phyloP scores from a whole-genome alignment of 2,329 filamentous ascomycete genomes.

The Mycosphaerella sp. region DNA sequence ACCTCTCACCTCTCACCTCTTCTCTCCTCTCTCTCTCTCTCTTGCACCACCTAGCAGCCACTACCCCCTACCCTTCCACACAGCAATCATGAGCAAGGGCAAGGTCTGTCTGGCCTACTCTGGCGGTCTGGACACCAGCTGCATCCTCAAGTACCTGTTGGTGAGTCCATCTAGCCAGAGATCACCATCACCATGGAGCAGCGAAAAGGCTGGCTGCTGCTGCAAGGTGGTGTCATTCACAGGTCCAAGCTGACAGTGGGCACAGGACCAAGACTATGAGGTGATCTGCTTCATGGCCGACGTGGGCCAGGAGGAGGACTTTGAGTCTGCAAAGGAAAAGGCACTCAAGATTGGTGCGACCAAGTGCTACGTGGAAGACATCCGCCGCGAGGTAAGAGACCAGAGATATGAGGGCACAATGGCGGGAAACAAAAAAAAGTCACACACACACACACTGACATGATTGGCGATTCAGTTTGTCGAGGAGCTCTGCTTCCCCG shows the following conservation, averaged over 20 bases:
- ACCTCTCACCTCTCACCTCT: not conserved
- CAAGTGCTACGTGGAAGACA: slow-evolving; percentile 57
- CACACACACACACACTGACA: not conserved
- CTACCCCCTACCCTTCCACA: too few relatives aligned
- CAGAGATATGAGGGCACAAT: too few relatives aligned
- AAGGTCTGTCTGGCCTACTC: slow-evolving; percentile 47
- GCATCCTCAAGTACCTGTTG: slow-evolving; percentile 44
- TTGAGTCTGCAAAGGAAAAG: slow-evolving; percentile 65
- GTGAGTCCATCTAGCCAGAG: slow-evolving; percentile 19
- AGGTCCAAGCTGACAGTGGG: not conserved
- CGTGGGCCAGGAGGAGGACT: slow-evolving; percentile 60
- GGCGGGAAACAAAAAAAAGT: too few relatives aligned
- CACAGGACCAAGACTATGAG: slow-evolving; percentile 49
- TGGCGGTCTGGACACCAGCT: slow-evolving; percentile 55
- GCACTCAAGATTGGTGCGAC: slow-evolving; percentile 62
- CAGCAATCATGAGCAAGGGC: slow-evolving; percentile 21
- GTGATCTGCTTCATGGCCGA: slow-evolving; percentile 65
- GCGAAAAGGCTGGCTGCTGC: not conserved
- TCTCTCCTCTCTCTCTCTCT: too few relatives aligned
- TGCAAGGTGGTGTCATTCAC: not conserved
- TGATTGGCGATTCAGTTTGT: slow-evolving; percentile 49
- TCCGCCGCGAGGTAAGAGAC: slow-evolving; percentile 46
- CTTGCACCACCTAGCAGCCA: too few relatives aligned
- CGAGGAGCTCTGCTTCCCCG: slow-evolving; percentile 72
- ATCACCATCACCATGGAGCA: slow-evolving; percentile 22